A percentile compares a stretch with the other conserved stretches of the same genome.
Conservation (phyloP, 2,329 filamentous ascomycete genomes). For the Balansia obtecta region DNA sequence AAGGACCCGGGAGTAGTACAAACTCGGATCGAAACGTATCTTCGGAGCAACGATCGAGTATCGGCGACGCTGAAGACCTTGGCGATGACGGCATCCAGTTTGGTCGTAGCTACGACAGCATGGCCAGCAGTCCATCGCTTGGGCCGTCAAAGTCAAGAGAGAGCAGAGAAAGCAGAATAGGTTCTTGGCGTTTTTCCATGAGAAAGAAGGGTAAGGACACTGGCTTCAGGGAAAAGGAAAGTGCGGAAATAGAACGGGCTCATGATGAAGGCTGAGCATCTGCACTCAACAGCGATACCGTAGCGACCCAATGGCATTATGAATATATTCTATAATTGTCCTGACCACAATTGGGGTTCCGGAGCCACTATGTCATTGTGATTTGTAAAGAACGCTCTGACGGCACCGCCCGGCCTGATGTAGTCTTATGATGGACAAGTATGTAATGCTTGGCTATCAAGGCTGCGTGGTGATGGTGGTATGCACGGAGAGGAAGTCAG, state of each 20-base stretch:
- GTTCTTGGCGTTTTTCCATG: slow-evolving; percentile 43
- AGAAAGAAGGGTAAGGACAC: slow-evolving; percentile 46
- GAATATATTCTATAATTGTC: not conserved
- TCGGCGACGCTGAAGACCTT: slow-evolving; percentile 42
- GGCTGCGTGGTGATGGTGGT: too few relatives aligned
- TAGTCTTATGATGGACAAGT: too few relatives aligned
- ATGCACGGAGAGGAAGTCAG: too few relatives aligned
- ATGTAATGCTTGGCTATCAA: too few relatives aligned
- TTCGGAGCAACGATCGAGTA: slow-evolving; percentile 41
- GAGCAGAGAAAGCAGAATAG: slow-evolving; percentile 35
- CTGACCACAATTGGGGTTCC: not conserved
- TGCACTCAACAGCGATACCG: not conserved
- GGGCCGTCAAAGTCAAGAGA: slow-evolving; percentile 36
- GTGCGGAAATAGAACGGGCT: slow-evolving; percentile 35
- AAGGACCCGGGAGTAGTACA: slow-evolving; percentile 42
- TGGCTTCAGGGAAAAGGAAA: slow-evolving; percentile 34
- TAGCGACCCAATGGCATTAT: not conserved
- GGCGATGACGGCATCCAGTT: slow-evolving; percentile 31
- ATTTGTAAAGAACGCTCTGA: not conserved
- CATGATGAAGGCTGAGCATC: slow-evolving; percentile 17
- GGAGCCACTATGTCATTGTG: not conserved
- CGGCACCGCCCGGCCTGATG: too few relatives aligned
- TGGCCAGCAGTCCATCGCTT: slow-evolving; percentile 43
- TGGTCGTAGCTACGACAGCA: slow-evolving; percentile 43
- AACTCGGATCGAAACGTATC: slow-evolving; percentile 46